Evolutionary conservation across 768 basidiomycete species (phyloP), one percentile per base, ranked within the genome.

Genomic region (Clavaria fumosa): DNA sequence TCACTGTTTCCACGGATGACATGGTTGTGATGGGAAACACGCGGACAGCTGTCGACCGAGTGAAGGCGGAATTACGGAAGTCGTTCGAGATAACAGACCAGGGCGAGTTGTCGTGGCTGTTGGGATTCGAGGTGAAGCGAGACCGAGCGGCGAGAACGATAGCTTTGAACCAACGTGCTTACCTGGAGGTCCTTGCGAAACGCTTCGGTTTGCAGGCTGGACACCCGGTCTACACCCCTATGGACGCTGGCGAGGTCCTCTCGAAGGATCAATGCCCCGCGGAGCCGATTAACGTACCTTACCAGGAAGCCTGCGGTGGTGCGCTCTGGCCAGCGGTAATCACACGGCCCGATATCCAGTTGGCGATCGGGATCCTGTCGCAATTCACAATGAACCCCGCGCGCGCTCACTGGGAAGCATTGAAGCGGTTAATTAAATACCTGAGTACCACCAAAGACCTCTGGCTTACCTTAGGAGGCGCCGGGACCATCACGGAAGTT

Each of bases 91-190:
- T 59, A 6, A 50, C 46, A 0, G 53, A 59, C 24, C 15, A 54
- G 1, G 50, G 55, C 0, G 41, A 48, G 5, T 31, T 58, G 0
- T 48, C 51, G 14, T 57, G 53, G 53, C 37, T 60, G 1, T 37
- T 60, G 1, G 57, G 60, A 14, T 47, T 54, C 10, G 40, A 53
- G n/a, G 43, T 55, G 15, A 40, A 18, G 11, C 31, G 44, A 2
- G 40, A 45, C n/a, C 26, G 48, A 10, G 45, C 24, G 7, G 26
- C 19, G 1, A 26, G 47, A 0, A 59, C 51, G 12, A 43, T 63
- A 42, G 3, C 24, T 53, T 7, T 41, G 41, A 2, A 39, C 44
- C 34, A 43, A 32, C 4, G 42, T 10, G 41, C 47, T 7, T 59
- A 54, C 37, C 51, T 61, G 40, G 48, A 57, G 31, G 39, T 51